Percentiles rank a stretch among this genome's conserved stretches.
These are phyloP conservation scores for Zymoseptoria pseudotritici DNA, from an alignment of 2,329 filamentous ascomycete genomes.

Conservation along the genomic window DNA sequence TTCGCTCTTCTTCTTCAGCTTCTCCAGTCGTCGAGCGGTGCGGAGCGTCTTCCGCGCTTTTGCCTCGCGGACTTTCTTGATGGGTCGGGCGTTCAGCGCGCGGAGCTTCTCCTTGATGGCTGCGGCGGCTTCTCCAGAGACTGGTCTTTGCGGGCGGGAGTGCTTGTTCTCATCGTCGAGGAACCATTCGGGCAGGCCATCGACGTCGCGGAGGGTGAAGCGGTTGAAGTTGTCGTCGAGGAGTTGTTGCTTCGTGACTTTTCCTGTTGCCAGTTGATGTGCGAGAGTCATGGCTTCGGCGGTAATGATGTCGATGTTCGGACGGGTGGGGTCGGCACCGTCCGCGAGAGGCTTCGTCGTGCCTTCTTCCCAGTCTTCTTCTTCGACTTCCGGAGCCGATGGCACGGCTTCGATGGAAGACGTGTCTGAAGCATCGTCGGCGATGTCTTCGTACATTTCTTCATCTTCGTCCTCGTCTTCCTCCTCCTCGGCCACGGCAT, in stretches of 20 bases:
- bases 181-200: constrained; percentile 96
- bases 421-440: background rate
- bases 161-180: constrained; percentile 83
- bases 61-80: constrained; percentile 98
- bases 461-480: constrained; percentile 12
- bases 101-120: constrained; percentile 94
- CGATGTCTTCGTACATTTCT: background rate
- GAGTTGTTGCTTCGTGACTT: constrained; percentile 70
- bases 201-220: constrained; percentile 79
- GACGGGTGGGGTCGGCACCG: constrained; percentile 44
- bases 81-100: constrained; percentile 87
- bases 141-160: constrained; percentile 78
- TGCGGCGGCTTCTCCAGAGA: constrained; percentile 77
- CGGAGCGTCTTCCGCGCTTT: constrained; percentile 97
- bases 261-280: constrained; percentile 79
- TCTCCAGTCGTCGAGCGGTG: constrained; percentile 82
- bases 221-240: constrained; percentile 93
- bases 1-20: constrained; percentile 95
- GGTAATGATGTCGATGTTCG: constrained; percentile 97
- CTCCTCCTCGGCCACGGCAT: constrained; percentile 14
- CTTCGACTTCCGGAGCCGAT: constrained; percentile 31
- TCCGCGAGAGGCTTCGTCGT: constrained; percentile 48
- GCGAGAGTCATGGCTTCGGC: constrained; percentile 97
- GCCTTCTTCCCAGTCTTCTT: constrained; percentile 54
- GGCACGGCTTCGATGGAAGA: background rate